Evolutionary conservation across 2,329 filamentous ascomycete species (phyloP), one percentile per base, ranked within the genome.

Genomic region (Microdochium nivale): DNA sequence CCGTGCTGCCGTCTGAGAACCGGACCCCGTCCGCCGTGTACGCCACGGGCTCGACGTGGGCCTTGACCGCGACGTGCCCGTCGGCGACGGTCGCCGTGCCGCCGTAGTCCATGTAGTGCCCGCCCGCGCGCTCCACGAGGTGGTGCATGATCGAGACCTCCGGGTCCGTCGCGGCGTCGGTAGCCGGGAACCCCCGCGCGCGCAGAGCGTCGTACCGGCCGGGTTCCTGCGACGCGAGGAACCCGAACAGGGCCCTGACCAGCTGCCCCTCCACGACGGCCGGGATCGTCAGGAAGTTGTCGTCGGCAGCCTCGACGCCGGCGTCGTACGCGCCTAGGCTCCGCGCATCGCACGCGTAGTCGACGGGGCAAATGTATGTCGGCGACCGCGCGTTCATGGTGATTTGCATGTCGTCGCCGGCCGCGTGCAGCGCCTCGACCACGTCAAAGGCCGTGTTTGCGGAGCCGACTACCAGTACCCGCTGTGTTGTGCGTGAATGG

Each of bases 391-490:
- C 65, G 2, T 65, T 46, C 59, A 72, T 69, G 23, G 67, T 70
- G 0, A 64, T 63, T 19, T 54, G n/a, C 1, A 69, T 16, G n/a
- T 14, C n/a, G n/a, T n/a, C 57, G 2, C 62, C 62, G 2, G 64
- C 60, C 1, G 52, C 43, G 48, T 64, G 53, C 51, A 65, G 69
- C 52, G 71, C 66, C 16, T 62, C 59, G 27, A 68, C 54, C 1
- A 71, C 57, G 56, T 73, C 69, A 49, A 74, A 73, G 5, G 67
- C 70, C 1, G 67, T 70, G 52, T 72, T 73, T n/a, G 67, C 68
- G 1, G 70, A 68, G 19, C 70, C 70, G 30, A 70, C 59, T 8
- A 71, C 56, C 11, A 64, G 46, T 11, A 65, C 66, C 1, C 65
- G 61, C 63, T 54, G 40, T 32, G 19, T 5, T 11, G 7, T 2